Conservation (phyloP, 2,329 filamentous ascomycete species). For the Colletotrichum sojae region DNA sequence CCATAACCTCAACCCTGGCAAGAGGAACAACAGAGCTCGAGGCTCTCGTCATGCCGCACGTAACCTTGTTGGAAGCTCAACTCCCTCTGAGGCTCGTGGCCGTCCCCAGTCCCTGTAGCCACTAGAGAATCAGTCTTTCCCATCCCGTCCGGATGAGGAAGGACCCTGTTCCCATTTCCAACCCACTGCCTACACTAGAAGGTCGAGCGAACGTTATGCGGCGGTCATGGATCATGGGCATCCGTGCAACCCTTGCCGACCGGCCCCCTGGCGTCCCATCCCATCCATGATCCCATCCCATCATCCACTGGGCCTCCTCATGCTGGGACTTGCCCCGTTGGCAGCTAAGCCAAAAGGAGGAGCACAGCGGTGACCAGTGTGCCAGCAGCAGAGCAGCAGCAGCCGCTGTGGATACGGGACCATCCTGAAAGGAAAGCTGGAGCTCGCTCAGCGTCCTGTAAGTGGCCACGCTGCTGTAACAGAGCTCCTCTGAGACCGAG, state of each 20-base stretch:
- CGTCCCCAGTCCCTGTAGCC: slow-evolving; percentile 15
- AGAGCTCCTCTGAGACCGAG: slow-evolving; percentile 21
- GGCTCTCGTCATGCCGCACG: slow-evolving; percentile 26
- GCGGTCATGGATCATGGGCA: slow-evolving; percentile 35
- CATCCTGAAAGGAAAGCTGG: slow-evolving; percentile 23
- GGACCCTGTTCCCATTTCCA: slow-evolving; percentile 37
- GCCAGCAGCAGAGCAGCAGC: slow-evolving; percentile 1
- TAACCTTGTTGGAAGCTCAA: slow-evolving; percentile 22
- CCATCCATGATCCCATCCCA: slow-evolving; percentile 20
- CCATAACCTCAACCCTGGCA: background rate
- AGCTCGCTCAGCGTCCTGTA: background rate
- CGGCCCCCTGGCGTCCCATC: slow-evolving; percentile 14
- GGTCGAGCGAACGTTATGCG: slow-evolving; percentile 32
- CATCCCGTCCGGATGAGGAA: slow-evolving; percentile 35
- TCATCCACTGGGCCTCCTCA: no score
- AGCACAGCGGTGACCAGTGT: slow-evolving; percentile 7
- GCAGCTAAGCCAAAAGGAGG: slow-evolving; percentile 29
- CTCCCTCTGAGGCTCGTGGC: slow-evolving; percentile 12
- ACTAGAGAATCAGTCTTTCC: slow-evolving; percentile 21
- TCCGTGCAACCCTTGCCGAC: slow-evolving; percentile 22
- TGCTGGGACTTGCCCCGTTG: slow-evolving; percentile 31
- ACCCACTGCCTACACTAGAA: slow-evolving; percentile 13
- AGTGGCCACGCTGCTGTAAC: background rate
- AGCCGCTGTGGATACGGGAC: slow-evolving; percentile 14
- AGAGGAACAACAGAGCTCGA: slow-evolving; percentile 9